Conservation (phyloP, 768 basidiomycete species). For the Podaxis carcinomalis region DNA sequence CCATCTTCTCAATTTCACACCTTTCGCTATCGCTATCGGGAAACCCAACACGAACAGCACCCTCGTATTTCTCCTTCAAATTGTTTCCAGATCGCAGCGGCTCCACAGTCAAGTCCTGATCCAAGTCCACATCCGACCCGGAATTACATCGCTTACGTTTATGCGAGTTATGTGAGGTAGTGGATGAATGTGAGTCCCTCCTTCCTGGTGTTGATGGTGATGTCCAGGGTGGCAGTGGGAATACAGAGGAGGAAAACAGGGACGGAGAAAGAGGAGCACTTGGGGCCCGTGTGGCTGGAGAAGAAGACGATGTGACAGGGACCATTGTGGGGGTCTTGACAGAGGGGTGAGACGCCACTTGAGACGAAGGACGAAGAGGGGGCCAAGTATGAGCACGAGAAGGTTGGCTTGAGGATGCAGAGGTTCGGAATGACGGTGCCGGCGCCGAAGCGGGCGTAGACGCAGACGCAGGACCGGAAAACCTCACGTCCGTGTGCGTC, state of each 20-base stretch:
- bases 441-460: background rate
- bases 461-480: background rate
- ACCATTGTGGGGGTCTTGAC: slow-evolving; percentile 17
- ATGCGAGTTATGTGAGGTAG: background rate
- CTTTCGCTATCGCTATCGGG: background rate
- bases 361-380: slow-evolving; percentile 16
- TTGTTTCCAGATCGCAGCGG: background rate
- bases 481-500: slow-evolving; percentile 24
- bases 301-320: background rate
- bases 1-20: background rate
- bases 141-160: slow-evolving; percentile 13
- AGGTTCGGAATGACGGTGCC: background rate
- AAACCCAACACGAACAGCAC: background rate
- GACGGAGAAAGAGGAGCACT: background rate
- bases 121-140: slow-evolving; percentile 2
- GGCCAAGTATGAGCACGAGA: background rate
- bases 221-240: background rate
- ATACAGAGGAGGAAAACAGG: background rate
- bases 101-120: background rate
- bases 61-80: background rate
- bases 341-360: slow-evolving; percentile 9
- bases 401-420: background rate
- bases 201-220: background rate
- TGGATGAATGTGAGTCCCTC: background rate
- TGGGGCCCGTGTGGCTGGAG: background rate